These are phyloP conservation scores for Wickerhamiella parazyma DNA, from an alignment of 805 yeast genomes.

Conservation along the genomic window DNA sequence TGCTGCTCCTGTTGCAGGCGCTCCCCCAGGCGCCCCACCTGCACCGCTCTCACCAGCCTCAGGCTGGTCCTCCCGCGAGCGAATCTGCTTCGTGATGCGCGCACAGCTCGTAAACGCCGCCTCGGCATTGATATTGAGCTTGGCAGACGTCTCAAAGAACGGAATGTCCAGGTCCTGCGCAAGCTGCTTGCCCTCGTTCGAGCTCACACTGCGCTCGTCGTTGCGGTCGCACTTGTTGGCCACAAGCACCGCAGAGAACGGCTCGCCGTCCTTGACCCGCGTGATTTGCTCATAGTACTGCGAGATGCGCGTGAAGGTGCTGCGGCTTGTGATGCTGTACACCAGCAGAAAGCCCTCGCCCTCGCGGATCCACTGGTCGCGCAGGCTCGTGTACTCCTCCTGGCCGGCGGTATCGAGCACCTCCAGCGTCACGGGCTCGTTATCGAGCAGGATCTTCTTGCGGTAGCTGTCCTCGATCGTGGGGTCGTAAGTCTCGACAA, in stretches of 20 bases:
- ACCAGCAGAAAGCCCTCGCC: constrained; percentile 90
- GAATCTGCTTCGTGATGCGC: constrained; percentile 69
- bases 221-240: constrained; percentile 79
- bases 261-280: constrained; percentile 45
- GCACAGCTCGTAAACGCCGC: constrained; percentile 52
- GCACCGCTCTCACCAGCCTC: neutral
- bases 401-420: constrained; percentile 97
- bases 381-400: constrained; percentile 87
- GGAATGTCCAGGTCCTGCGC: constrained; percentile 48
- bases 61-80: constrained; percentile 50
- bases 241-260: constrained; percentile 71
- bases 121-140: constrained; percentile 80
- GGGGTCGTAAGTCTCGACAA: constrained; percentile 96
- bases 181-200: constrained; percentile 72
- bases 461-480: constrained; percentile 72
- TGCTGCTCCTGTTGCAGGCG: neutral
- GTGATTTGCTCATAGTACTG: constrained; percentile 68
- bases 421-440: constrained; percentile 63
- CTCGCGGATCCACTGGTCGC: constrained; percentile 90
- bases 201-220: constrained; percentile 62
- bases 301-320: constrained; percentile 72
- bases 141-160: constrained; percentile 89
- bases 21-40: neutral
- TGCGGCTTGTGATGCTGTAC: constrained; percentile 73
- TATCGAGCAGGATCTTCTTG: constrained; percentile 75